Percentiles rank a stretch among this genome's conserved stretches.
These are phyloP conservation scores for Ceratobasidium sp. DNA, from an alignment of 1,284 basidiomycete species.

Conservation along the genomic window DNA sequence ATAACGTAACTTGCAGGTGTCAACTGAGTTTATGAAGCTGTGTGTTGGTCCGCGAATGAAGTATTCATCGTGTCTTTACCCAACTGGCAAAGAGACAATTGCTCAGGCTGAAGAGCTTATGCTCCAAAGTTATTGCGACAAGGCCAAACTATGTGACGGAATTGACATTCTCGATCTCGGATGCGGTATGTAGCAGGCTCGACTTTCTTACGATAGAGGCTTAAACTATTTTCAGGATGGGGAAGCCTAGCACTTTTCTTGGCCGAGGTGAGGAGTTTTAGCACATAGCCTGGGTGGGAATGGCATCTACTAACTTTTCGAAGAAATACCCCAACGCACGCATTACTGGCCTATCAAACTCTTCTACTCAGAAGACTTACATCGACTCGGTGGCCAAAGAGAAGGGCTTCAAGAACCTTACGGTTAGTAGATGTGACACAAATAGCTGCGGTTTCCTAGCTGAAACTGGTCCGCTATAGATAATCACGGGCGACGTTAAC, in stretches of 20 bases:
- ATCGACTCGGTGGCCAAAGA: slow-evolving; percentile 68
- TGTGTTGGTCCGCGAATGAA: slow-evolving; percentile 72
- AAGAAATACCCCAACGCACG: slow-evolving; percentile 76
- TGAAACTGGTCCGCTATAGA: slow-evolving; percentile 53
- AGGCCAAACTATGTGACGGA: slow-evolving; percentile 72
- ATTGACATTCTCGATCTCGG: slow-evolving; percentile 76
- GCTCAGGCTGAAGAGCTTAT: slow-evolving; percentile 76
- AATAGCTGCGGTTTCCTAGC: background rate
- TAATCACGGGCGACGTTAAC: slow-evolving; percentile 80
- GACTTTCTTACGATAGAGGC: background rate
- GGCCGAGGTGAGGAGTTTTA: slow-evolving; percentile 62
- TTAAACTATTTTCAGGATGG: slow-evolving; percentile 63
- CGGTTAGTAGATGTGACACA: slow-evolving; percentile 52
- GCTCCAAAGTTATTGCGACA: slow-evolving; percentile 75
- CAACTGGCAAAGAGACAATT: slow-evolving; percentile 70
- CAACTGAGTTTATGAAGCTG: slow-evolving; percentile 73
- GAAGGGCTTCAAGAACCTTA: slow-evolving; percentile 67
- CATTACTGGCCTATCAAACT: slow-evolving; percentile 77
- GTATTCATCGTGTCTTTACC: slow-evolving; percentile 78
- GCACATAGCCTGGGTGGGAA: background rate
- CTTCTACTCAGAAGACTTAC: slow-evolving; percentile 72
- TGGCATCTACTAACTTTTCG: background rate
- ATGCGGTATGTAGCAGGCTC: slow-evolving; percentile 61
- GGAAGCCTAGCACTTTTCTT: slow-evolving; percentile 76
- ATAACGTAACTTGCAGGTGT: slow-evolving; percentile 58